Percentiles rank a stretch among this genome's conserved stretches.
phyloP scores from a whole-genome alignment of 1,284 basidiomycete species.

The Cryptococcus wingfieldii region DNA sequence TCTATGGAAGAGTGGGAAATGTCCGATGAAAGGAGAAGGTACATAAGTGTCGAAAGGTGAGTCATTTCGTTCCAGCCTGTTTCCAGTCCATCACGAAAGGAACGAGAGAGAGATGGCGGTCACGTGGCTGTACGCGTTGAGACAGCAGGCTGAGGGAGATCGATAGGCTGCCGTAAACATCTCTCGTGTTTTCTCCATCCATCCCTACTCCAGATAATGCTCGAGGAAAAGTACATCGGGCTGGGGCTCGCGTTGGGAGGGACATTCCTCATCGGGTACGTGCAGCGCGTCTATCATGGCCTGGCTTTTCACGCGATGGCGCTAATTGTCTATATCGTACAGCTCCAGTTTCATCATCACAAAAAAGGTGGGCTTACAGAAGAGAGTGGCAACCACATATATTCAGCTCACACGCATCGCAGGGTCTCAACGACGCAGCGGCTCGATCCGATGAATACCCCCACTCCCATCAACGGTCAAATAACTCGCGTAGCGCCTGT shows the following conservation, averaged over 20 bases:
- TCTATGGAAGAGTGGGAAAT: no score
- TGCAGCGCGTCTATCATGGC: neutral
- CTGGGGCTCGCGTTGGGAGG: constrained; percentile 76
- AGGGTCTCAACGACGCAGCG: constrained; percentile 80
- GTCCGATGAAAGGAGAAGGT: no score
- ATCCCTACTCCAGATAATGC: constrained; percentile 52
- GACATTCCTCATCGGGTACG: constrained; percentile 71
- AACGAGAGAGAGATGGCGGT: no score
- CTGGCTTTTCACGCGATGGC: neutral
- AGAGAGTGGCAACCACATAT: neutral
- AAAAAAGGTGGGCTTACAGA: constrained; percentile 67
- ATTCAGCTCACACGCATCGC: neutral
- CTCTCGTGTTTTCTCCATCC: neutral
- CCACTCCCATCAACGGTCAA: constrained; percentile 56
- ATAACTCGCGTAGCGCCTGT: constrained; percentile 61
- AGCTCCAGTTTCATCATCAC: constrained; percentile 88
- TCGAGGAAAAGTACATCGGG: constrained; percentile 89
- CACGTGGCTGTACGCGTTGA: no score
- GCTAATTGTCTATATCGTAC: neutral
- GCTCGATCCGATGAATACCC: constrained; percentile 62
- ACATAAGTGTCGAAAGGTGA: no score
- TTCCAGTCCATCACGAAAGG: no score
- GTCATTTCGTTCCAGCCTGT: no score
- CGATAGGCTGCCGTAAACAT: neutral
- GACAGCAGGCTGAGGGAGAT: no score